Percentiles rank a stretch among this genome's conserved stretches.
phyloP scores from a whole-genome alignment of 805 yeast genomes.

The Isabelozyma heimii region DNA sequence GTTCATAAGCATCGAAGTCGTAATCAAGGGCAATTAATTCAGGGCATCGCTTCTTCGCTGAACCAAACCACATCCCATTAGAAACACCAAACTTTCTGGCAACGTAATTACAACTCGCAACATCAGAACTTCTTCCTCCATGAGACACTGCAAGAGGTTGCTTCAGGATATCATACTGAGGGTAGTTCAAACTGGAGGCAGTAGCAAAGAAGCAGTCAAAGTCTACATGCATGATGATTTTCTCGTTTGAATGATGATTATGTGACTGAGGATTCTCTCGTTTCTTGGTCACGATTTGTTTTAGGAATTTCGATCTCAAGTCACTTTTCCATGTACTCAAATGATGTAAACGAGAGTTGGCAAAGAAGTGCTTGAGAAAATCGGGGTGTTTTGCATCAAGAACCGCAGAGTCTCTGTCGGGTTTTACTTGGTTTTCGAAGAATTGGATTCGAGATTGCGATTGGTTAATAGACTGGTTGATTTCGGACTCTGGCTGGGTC shows the following conservation, averaged over 20 bases:
- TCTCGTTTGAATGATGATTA: neutral
- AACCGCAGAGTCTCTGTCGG: neutral
- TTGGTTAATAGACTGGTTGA: neutral
- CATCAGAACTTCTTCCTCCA: constrained; percentile 64
- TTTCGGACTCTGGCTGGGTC: constrained; percentile 1
- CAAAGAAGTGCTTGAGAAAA: constrained; percentile 69
- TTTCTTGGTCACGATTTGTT: constrained; percentile 34
- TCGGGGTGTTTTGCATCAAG: constrained; percentile 74
- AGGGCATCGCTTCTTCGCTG: constrained; percentile 68
- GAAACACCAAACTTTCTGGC: constrained; percentile 76
- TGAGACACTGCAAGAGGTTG: constrained; percentile 64
- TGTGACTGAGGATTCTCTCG: constrained; percentile 1
- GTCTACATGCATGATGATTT: constrained; percentile 72
- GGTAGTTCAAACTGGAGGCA: constrained; percentile 63
- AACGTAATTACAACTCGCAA: constrained; percentile 88
- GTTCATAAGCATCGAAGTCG: constrained; percentile 72
- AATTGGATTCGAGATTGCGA: neutral
- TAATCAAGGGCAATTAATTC: constrained; percentile 61
- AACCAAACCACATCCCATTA: constrained; percentile 88
- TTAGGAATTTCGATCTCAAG: constrained; percentile 58
- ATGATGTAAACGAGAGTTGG: constrained; percentile 83
- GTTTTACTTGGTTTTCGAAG: neutral
- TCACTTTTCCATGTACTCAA: constrained; percentile 84
- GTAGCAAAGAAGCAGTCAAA: constrained; percentile 94
- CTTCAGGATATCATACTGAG: constrained; percentile 48